Evolutionary conservation across 2,329 filamentous ascomycete species (phyloP).

Genomic region (Stagonosporopsis cucurbitacearum): DNA sequence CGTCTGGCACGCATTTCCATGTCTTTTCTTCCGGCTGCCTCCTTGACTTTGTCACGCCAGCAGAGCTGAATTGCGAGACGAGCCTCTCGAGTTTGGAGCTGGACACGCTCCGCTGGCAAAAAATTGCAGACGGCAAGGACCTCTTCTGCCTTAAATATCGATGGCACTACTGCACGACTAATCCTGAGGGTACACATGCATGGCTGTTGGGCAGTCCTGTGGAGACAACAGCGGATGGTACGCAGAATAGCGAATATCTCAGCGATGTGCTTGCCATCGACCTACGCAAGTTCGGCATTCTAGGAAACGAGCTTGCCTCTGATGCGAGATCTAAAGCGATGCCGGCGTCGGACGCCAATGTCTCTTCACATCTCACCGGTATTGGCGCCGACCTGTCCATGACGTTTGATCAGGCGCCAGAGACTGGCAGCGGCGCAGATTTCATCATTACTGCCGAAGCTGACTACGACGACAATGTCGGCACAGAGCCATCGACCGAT

Average conservation of each 20-base stretch:
- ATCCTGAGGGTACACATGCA: slow-evolving; percentile 92
- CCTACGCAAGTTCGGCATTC: slow-evolving; percentile 85
- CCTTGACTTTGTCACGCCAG: slow-evolving; percentile 92
- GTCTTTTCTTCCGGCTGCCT: slow-evolving; percentile 91
- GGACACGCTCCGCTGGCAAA: slow-evolving; percentile 88
- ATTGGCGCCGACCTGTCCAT: slow-evolving; percentile 85
- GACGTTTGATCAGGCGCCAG: slow-evolving; percentile 85
- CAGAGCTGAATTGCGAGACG: slow-evolving; percentile 88
- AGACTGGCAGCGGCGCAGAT: slow-evolving; percentile 84
- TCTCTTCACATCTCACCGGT: slow-evolving; percentile 60
- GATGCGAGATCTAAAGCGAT: slow-evolving; percentile 52
- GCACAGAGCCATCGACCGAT: slow-evolving; percentile 55
- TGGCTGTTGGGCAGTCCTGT: slow-evolving; percentile 95
- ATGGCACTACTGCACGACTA: slow-evolving; percentile 98
- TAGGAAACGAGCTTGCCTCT: slow-evolving; percentile 73
- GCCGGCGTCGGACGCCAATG: slow-evolving; percentile 61
- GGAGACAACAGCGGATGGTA: slow-evolving; percentile 69
- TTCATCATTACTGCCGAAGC: slow-evolving; percentile 88
- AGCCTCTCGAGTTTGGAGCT: slow-evolving; percentile 90
- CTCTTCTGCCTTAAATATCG: slow-evolving; percentile 91
- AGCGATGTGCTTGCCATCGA: slow-evolving; percentile 96
- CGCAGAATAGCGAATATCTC: slow-evolving; percentile 84
- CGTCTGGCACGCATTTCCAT: slow-evolving; percentile 92
- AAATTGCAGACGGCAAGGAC: slow-evolving; percentile 90
- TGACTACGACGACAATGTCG: slow-evolving; percentile 74